Evolutionary conservation across 441 rosid species (phyloP), one percentile per base, ranked within the genome.

Genomic region (Flueggea neowawraea): DNA sequence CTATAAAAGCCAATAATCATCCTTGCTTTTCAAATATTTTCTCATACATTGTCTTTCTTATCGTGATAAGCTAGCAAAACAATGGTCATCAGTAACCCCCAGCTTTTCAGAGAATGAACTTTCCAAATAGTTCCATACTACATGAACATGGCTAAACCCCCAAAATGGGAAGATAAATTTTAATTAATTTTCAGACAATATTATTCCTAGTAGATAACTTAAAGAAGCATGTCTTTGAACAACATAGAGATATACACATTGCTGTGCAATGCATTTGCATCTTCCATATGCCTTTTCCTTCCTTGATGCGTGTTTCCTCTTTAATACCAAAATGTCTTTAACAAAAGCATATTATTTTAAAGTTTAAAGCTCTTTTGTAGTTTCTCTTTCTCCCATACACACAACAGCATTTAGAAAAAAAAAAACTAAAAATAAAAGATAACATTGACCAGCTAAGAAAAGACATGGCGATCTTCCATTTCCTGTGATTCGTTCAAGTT

Each of bases 11-110:
- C 83, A 78, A 79, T 76, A 84, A 67, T 73, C 75, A 63, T 63
- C 58, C 60, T 62, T 62, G 78, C 89, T 78, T 80, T 79, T 82
- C 82, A 73, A 36, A 36, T 36, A 22, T 36, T 68, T 74, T 52
- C 50, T 57, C 60, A 6, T 51, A 62, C 28, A 32, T 53, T 63
- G 32, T 71, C 84, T 84, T 84, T 83, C 83, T 75, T 70, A 74
- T 75, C 74, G 71, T 61, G 22, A 31, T 47, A 11, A 47, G 41
- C 41, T 36, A 36, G 28, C 28, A 1, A 36, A 36, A 36, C 0
- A 36, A 36, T 36, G 6, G 9, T 36, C 4, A 36, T 36, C 41
- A 36, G 1, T 36, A 8, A 8, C 9, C 41, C 41, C 4, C 41
- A 36, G 41, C 41, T 36, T 36, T 36, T 36, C 41, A 36, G 41